Conservation (phyloP, 2,329 filamentous ascomycete genomes). For the Aspergillus sp. region DNA sequence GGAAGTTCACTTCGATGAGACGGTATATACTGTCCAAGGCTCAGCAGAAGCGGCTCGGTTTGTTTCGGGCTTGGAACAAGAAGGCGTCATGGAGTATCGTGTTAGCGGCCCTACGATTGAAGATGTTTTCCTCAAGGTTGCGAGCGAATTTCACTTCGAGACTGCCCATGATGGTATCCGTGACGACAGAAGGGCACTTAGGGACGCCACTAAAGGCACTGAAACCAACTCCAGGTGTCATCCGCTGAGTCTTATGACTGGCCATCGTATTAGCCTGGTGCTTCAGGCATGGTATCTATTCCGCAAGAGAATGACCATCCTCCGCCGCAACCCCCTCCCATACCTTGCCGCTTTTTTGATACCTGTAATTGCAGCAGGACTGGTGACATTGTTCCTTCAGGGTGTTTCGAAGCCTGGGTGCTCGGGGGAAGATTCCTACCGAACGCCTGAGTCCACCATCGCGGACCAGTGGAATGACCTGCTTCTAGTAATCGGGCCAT, state of each 20-base stretch:
- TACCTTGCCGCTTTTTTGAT: constrained; percentile 73
- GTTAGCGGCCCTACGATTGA: constrained; percentile 89
- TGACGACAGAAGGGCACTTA: constrained; percentile 1
- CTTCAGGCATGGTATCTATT: constrained; percentile 74
- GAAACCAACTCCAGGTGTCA: constrained; percentile 12
- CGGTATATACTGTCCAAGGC: constrained; percentile 69
- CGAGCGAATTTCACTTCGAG: constrained; percentile 66
- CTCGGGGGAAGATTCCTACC: constrained; percentile 37
- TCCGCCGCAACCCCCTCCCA: constrained; percentile 75
- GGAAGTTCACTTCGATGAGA: constrained; percentile 66
- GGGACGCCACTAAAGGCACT: constrained; percentile 3
- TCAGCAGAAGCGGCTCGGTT: constrained; percentile 71
- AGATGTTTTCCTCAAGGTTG: constrained; percentile 84
- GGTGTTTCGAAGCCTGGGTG: constrained; percentile 55
- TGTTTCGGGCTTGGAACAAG: constrained; percentile 66
- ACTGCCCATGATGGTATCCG: constrained; percentile 10
- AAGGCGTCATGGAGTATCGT: constrained; percentile 72
- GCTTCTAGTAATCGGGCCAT: constrained; percentile 39
- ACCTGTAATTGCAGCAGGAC: constrained; percentile 74
- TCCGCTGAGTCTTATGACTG: constrained; percentile 59
- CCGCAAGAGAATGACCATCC: constrained; percentile 72
- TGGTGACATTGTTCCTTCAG: constrained; percentile 75
- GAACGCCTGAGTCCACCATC: constrained; percentile 26
- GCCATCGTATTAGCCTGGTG: constrained; percentile 66
- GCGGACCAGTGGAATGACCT: constrained; percentile 30